phyloP scores from a whole-genome alignment of 768 basidiomycete species.

The Cystobasidium onofrii region DNA sequence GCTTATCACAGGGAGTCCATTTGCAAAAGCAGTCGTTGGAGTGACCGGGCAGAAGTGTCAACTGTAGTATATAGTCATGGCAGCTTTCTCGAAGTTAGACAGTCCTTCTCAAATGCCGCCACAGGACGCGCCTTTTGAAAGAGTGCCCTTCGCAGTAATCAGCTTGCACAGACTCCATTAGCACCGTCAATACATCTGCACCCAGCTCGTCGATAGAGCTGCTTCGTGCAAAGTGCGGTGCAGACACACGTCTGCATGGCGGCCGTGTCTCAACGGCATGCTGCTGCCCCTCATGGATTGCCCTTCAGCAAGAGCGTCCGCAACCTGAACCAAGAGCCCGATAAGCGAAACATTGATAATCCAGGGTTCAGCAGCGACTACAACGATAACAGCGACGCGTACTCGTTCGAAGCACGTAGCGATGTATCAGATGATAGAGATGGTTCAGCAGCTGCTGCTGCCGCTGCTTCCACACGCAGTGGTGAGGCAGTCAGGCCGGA shows the following conservation, averaged over 20 bases:
- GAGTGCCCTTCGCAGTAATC: background rate
- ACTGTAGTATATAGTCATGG: too few species aligned
- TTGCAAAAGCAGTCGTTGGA: too few species aligned
- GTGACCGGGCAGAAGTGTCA: too few species aligned
- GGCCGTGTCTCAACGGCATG: background rate
- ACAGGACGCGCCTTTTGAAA: background rate
- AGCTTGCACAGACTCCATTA: background rate
- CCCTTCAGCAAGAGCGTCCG: background rate
- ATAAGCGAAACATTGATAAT: background rate
- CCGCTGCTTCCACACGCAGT: background rate
- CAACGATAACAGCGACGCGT: constrained; percentile 16
- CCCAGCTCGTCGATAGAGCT: background rate
- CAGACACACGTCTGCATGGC: background rate
- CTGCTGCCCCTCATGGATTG: background rate
- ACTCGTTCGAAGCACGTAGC: constrained; percentile 14
- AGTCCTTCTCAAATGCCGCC: background rate
- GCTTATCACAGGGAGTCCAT: too few species aligned
- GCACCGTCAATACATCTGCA: background rate
- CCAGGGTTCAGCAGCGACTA: background rate
- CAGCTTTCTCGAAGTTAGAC: too few species aligned
- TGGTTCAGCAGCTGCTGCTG: background rate
- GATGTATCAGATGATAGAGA: too few species aligned
- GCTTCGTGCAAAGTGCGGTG: background rate
- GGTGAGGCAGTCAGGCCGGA: constrained; percentile 11
- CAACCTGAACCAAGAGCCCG: background rate